phyloP scores from a whole-genome alignment of 345 rosid species.

The Eucalyptus pauciflora region DNA sequence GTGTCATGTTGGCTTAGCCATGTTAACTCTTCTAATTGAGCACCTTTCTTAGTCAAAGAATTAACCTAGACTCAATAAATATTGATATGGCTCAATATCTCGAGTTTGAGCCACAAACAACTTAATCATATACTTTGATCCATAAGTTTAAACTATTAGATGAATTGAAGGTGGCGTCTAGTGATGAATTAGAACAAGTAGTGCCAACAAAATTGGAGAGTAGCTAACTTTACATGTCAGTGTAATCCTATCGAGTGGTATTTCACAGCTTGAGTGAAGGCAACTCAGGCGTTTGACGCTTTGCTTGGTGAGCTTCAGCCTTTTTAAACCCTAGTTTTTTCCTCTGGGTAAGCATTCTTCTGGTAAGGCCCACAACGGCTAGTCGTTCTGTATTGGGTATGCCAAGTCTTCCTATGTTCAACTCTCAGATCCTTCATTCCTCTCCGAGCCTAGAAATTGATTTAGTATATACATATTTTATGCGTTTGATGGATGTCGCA shows the following conservation, averaged over 20 bases:
- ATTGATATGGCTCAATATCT: not conserved
- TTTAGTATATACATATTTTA: not conserved
- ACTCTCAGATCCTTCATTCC: not conserved
- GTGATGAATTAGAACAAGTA: not conserved
- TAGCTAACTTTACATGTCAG: not conserved
- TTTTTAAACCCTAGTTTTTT: not conserved
- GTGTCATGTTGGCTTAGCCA: not conserved
- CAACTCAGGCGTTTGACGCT: not conserved
- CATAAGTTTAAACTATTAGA: not conserved
- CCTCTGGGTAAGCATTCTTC: not conserved
- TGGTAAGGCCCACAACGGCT: not conserved
- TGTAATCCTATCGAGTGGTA: not conserved
- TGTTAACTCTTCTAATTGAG: not conserved
- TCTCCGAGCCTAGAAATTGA: not conserved
- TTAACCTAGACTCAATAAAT: not conserved
- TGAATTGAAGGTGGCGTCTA: not conserved
- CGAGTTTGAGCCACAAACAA: not conserved
- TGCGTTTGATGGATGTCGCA: not conserved
- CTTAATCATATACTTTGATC: not conserved
- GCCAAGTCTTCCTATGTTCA: not conserved
- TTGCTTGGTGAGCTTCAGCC: not conserved
- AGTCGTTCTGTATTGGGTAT: not conserved
- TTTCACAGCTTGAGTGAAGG: not conserved
- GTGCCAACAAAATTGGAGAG: not conserved
- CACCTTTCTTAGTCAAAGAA: not conserved